Conservation (phyloP, 768 basidiomycete genomes). For the Termitomyces sp. region DNA sequence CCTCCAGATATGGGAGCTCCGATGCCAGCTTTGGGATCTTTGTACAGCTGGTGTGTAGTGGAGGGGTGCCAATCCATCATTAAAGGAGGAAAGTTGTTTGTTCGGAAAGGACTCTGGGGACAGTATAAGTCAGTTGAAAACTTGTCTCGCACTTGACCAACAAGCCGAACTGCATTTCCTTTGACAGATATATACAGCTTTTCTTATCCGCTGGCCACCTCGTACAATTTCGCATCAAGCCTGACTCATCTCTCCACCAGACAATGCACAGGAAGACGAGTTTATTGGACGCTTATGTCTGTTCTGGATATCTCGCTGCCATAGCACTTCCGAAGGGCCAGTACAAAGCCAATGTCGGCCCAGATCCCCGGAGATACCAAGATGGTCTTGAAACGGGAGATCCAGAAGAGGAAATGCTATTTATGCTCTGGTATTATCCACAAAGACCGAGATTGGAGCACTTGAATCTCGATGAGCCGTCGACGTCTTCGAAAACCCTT, state of each 20-base stretch:
- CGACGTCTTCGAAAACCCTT: conserved; percentile 23
- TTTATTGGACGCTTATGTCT: conserved; percentile 73
- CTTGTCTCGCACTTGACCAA: neutral
- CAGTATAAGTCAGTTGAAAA: conserved; percentile 64
- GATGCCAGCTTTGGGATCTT: conserved; percentile 49
- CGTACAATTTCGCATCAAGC: conserved; percentile 62
- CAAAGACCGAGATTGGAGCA: conserved; percentile 22
- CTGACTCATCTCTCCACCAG: conserved; percentile 50
- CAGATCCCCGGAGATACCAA: conserved; percentile 69
- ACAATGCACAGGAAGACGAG: conserved; percentile 49
- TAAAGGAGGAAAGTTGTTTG: conserved; percentile 68
- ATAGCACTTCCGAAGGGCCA: conserved; percentile 60
- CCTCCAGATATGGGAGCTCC: conserved; percentile 48
- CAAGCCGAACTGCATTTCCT: neutral
- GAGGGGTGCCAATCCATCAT: conserved; percentile 73
- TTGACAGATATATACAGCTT: conserved; percentile 57
- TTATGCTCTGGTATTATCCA: conserved; percentile 70
- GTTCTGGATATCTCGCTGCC: conserved; percentile 81
- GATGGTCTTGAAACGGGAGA: conserved; percentile 91
- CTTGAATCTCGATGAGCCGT: conserved; percentile 12
- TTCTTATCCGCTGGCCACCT: conserved; percentile 74
- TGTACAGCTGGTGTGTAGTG: conserved; percentile 88
- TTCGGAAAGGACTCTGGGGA: conserved; percentile 63
- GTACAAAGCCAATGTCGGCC: conserved; percentile 45
- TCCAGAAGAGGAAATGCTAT: conserved; percentile 80